Conservation (phyloP, 176 grass and related monocot genomes). For the Phoenix dactylifera region DNA sequence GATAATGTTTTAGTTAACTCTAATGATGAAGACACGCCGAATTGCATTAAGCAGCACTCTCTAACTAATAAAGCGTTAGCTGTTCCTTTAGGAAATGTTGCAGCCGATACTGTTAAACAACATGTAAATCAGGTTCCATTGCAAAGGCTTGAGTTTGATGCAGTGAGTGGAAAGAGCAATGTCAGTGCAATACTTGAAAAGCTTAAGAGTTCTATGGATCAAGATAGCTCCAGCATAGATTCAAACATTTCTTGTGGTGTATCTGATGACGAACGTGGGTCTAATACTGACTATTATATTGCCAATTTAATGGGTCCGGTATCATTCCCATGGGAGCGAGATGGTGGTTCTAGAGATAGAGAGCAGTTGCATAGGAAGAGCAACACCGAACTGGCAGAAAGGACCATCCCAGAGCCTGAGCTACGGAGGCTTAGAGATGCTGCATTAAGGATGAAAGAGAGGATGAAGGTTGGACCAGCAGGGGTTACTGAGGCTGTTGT, state of each 20-base stretch:
- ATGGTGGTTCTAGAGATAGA: conserved; percentile 16
- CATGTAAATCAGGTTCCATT: background rate
- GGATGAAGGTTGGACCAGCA: conserved; percentile 73
- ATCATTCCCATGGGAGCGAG: conserved; percentile 68
- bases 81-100: background rate
- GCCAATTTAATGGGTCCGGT: conserved; percentile 34
- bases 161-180: conserved; percentile 1
- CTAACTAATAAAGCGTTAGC: background rate
- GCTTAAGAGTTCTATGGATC: conserved; percentile 29
- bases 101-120: background rate
- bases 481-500: conserved; percentile 68
- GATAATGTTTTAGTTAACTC: no score
- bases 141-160: background rate
- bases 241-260: background rate
- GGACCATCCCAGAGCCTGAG: conserved; percentile 65
- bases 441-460: conserved; percentile 88
- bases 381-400: conserved; percentile 67
- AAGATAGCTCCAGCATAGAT: conserved; percentile 11
- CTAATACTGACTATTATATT: conserved; percentile 12
- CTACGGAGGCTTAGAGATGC: conserved; percentile 59
- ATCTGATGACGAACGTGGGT: conserved; percentile 9
- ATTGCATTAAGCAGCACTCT: background rate
- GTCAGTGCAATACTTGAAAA: conserved; percentile 34
- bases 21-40: no score
- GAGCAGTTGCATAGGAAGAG: conserved; percentile 12